Evolutionary conservation across 139 green algal species (phyloP).

Genomic region (Helicosporidium sp.): DNA sequence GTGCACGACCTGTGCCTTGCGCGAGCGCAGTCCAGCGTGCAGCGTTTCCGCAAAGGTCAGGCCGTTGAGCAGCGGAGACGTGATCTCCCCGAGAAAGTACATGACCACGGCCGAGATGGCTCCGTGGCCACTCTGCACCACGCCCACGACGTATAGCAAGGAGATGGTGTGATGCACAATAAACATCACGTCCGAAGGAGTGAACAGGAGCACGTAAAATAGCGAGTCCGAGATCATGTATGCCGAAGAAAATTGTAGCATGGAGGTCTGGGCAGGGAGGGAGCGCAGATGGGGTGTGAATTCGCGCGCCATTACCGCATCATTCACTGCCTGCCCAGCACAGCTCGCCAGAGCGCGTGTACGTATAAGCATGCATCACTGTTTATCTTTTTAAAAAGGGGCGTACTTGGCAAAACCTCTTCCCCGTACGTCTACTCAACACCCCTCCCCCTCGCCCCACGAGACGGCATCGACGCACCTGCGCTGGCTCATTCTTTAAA

Average conservation of each 20-base stretch:
- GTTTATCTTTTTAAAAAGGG: too few relatives aligned
- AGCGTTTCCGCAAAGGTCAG: constrained; percentile 2
- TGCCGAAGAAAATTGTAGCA: constrained; percentile 12
- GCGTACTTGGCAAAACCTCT: too few relatives aligned
- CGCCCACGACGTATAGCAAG: constrained; percentile 12
- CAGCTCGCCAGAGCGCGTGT: too few relatives aligned
- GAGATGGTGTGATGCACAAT: constrained; percentile 15
- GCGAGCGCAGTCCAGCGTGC: not conserved
- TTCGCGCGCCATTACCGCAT: too few relatives aligned
- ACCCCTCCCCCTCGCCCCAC: too few relatives aligned
- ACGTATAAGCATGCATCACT: too few relatives aligned
- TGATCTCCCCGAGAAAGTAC: constrained; percentile 11
- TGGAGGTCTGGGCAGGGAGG: constrained; percentile 3
- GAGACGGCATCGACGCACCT: too few relatives aligned
- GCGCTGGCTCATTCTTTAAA: too few relatives aligned
- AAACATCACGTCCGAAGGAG: constrained; percentile 8
- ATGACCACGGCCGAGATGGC: not conserved
- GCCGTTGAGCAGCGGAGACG: constrained; percentile 6
- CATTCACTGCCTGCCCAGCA: too few relatives aligned
- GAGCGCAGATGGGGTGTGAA: not conserved
- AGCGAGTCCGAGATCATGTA: constrained; percentile 15
- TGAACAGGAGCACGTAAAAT: constrained; percentile 12
- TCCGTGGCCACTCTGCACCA: not conserved
- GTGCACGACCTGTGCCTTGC: not conserved
- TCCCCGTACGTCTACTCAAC: too few relatives aligned